These are phyloP conservation scores for Colletotrichum chlorophyti DNA, from an alignment of 2,329 filamentous ascomycete genomes.

Conservation along the genomic window DNA sequence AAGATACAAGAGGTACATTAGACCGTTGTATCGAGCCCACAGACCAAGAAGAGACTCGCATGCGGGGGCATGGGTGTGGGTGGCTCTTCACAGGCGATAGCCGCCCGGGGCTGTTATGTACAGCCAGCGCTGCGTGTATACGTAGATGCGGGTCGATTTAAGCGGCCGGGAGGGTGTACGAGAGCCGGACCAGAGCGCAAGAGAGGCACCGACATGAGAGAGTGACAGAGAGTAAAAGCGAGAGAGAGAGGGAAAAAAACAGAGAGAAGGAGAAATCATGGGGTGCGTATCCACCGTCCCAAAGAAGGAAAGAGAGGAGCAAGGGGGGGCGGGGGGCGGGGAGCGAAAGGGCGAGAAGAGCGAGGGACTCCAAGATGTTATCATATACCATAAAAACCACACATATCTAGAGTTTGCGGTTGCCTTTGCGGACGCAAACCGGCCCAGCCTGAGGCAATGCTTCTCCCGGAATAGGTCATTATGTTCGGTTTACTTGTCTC, in stretches of 20 bases:
- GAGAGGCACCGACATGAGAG: no score
- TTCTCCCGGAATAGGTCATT: no score
- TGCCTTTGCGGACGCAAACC: constrained; percentile 9
- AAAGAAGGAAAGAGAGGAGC: constrained; percentile 5
- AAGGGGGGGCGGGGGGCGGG: background rate
- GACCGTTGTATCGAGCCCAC: constrained; percentile 13
- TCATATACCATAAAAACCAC: constrained; percentile 3
- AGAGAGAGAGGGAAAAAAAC: background rate
- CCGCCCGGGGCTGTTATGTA: constrained; percentile 26
- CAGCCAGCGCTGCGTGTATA: constrained; percentile 17
- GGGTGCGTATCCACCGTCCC: constrained; percentile 6
- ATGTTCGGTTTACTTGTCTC: background rate
- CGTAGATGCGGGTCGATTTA: constrained; percentile 23
- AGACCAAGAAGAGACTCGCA: constrained; percentile 12
- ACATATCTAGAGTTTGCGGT: background rate
- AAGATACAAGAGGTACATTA: constrained; percentile 24
- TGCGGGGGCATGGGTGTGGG: constrained; percentile 24
- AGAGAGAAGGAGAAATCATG: background rate
- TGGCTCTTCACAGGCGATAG: constrained; percentile 28
- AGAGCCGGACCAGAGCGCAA: no score
- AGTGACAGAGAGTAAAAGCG: background rate
- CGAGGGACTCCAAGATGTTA: constrained; percentile 15
- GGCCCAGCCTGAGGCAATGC: constrained; percentile 5
- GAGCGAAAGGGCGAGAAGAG: background rate
- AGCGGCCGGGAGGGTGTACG: constrained; percentile 7